Evolutionary conservation across 1,139 yeast species (phyloP).

Genomic region (Groenewaldozyma auringiensis): DNA sequence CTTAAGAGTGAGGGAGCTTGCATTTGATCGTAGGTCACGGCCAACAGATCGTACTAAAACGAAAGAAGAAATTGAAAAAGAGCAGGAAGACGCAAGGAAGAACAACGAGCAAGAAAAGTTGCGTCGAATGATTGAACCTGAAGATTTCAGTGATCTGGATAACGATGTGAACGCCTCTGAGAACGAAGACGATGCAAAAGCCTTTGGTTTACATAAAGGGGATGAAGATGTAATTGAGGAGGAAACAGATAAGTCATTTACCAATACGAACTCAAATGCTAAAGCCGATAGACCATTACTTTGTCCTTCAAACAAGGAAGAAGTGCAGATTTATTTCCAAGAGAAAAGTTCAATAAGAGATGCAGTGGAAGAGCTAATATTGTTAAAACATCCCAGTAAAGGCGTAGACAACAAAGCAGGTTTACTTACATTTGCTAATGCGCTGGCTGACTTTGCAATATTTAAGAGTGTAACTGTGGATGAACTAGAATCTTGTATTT

Average conservation of each 20-base stretch:
- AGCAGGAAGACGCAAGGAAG: constrained; percentile 62
- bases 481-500: too few relatives aligned
- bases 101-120: constrained; percentile 69
- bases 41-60: constrained; percentile 98
- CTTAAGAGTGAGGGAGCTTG: constrained; percentile 65
- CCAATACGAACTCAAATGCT: constrained; percentile 5
- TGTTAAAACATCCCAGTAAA: too few relatives aligned
- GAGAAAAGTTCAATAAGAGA: constrained; percentile 75
- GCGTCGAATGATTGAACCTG: constrained; percentile 75
- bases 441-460: too few relatives aligned
- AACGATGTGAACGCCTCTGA: constrained; percentile 44
- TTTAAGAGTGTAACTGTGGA: too few relatives aligned
- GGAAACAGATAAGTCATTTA: constrained; percentile 30
- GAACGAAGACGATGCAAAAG: constrained; percentile 27
- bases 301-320: constrained; percentile 56
- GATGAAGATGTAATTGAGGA: constrained; percentile 29
- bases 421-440: too few relatives aligned
- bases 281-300: constrained; percentile 16
- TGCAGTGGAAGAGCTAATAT: too few relatives aligned
- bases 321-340: constrained; percentile 54
- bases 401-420: too few relatives aligned
- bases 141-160: constrained; percentile 32
- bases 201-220: constrained; percentile 21
- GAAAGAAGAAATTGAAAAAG: constrained; percentile 69
- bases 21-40: constrained; percentile 77